Conservation (phyloP, 345 rosid genomes). For the Lumnitzera littorea region DNA sequence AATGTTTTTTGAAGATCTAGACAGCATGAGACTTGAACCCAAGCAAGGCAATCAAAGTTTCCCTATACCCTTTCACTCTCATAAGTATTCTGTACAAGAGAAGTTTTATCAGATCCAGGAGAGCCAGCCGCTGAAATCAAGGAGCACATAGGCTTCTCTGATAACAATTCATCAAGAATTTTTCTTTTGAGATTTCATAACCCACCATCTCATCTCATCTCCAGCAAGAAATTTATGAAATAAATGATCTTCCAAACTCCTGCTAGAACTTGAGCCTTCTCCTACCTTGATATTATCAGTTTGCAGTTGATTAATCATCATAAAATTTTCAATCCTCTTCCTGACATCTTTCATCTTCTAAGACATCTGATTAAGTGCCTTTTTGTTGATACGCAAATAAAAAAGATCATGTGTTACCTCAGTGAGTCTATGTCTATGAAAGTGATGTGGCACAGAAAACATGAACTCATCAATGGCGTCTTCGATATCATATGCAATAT, state of each 20-base stretch:
- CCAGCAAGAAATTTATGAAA: not conserved
- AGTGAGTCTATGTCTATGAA: not conserved
- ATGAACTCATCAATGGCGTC: slow-evolving; percentile 18
- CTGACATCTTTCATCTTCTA: not conserved
- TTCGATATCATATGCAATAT: slow-evolving; percentile 17
- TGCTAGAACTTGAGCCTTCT: slow-evolving; percentile 6
- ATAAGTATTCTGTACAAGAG: slow-evolving; percentile 9
- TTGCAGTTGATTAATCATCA: not conserved
- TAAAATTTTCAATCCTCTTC: not conserved
- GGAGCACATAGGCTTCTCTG: not conserved
- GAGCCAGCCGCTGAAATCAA: slow-evolving; percentile 6
- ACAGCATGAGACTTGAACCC: slow-evolving; percentile 8
- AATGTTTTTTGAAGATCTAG: slow-evolving; percentile 9
- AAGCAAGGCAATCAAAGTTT: slow-evolving; percentile 8
- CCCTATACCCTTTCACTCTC: slow-evolving; percentile 10
- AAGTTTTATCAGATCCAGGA: slow-evolving; percentile 14
- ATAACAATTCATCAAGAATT: slow-evolving; percentile 6
- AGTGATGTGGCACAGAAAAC: not conserved
- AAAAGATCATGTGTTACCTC: not conserved
- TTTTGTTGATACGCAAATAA: not conserved
- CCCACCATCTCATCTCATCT: slow-evolving; percentile 10
- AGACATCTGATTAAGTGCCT: slow-evolving; percentile 2
- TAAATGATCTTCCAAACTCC: not conserved
- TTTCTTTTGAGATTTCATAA: not conserved
- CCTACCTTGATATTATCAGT: not conserved